Conservation (phyloP, 2,329 filamentous ascomycete genomes). For the Trichoderma sp. region DNA sequence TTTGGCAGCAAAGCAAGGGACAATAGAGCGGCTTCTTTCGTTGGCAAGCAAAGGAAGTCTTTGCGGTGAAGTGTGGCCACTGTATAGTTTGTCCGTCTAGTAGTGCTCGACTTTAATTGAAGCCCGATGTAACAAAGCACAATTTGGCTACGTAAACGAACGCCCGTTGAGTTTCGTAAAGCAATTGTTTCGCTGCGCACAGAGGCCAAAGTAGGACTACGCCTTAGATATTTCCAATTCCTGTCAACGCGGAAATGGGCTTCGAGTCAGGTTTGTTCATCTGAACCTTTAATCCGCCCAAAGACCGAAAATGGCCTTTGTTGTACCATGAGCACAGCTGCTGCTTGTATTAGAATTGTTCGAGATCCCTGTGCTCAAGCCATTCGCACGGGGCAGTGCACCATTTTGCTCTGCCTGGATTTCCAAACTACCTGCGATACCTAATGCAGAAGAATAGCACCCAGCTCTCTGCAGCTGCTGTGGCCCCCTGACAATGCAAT, state of each 20-base stretch:
- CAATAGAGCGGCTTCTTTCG: background rate
- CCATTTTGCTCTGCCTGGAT: too few species aligned
- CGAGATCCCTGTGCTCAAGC: too few species aligned
- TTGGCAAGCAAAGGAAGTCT: background rate
- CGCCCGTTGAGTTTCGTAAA: background rate
- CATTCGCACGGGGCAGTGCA: too few species aligned
- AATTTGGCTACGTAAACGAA: background rate
- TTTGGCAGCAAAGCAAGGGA: background rate
- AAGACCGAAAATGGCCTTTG: background rate
- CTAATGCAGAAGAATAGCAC: too few species aligned
- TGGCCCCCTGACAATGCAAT: too few species aligned
- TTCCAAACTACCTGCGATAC: too few species aligned
- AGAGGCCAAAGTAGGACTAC: background rate
- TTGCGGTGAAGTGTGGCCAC: background rate
- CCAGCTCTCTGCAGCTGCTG: too few species aligned
- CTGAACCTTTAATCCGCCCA: rapidly evolving
- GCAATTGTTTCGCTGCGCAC: rapidly evolving
- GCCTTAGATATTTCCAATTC: background rate
- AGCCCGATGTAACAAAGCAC: rapidly evolving
- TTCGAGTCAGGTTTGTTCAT: rapidly evolving
- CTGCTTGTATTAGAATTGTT: background rate
- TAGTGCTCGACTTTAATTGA: background rate
- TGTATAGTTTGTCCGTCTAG: background rate
- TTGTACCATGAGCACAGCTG: background rate
- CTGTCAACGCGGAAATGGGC: background rate